A percentile compares a stretch with the other conserved stretches of the same genome.
These are phyloP conservation scores for Diaporthe ilicicola DNA, from an alignment of 2,329 filamentous ascomycete species.

Conservation along the genomic window DNA sequence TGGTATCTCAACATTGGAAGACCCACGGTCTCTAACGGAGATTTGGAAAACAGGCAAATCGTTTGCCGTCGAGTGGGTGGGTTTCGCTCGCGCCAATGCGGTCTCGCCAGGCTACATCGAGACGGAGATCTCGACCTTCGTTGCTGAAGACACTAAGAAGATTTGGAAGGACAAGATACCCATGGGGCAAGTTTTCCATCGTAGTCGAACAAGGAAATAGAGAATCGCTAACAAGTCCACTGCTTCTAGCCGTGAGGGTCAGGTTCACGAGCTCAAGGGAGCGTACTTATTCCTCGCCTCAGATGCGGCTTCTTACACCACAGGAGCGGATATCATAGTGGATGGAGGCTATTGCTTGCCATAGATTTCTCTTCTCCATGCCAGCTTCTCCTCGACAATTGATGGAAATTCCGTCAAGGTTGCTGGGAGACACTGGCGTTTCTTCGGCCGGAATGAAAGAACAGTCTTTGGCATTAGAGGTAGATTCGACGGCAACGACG, in stretches of 20 bases:
- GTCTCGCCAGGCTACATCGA: conserved; percentile 80
- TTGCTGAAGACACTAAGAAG: conserved; percentile 71
- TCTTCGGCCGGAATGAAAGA: not conserved
- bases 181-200: conserved; percentile 64
- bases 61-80: conserved; percentile 79
- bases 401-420: rapidly evolving
- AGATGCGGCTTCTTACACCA: conserved; percentile 85
- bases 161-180: conserved; percentile 83
- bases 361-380: conserved; percentile 40
- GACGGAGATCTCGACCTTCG: conserved; percentile 76
- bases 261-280: conserved; percentile 80
- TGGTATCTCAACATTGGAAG: no score
- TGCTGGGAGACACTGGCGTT: not conserved
- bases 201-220: conserved; percentile 42
- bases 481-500: no score
- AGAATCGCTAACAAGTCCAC: not conserved
- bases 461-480: not conserved
- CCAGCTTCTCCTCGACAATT: not conserved
- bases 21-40: not conserved
- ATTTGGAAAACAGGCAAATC: conserved; percentile 56
- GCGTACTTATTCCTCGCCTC: conserved; percentile 83
- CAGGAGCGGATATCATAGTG: conserved; percentile 76
- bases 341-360: conserved; percentile 76
- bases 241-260: conserved; percentile 65
- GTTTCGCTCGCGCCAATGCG: conserved; percentile 76